Evolutionary conservation across 1,284 basidiomycete species (phyloP).

Genomic region (Entoloma clypeatum): DNA sequence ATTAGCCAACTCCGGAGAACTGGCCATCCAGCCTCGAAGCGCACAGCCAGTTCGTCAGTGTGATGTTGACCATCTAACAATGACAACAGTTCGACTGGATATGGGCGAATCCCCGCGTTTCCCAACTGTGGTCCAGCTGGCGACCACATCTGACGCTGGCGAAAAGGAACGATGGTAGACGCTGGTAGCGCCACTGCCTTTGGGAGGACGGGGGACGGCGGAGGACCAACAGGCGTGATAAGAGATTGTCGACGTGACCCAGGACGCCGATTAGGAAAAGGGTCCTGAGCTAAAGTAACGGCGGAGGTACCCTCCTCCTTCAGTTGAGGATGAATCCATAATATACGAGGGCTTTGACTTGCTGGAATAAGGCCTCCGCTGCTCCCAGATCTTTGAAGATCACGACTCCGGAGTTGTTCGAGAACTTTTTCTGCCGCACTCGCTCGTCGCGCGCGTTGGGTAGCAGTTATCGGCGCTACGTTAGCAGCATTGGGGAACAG

Average conservation of each 20-base stretch:
- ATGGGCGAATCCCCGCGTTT: conserved; percentile 23
- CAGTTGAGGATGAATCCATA: conserved; percentile 41
- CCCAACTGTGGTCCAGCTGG: conserved; percentile 31
- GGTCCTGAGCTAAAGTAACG: conserved; percentile 9
- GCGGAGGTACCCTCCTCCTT: conserved; percentile 19
- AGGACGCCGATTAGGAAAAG: conserved; percentile 21
- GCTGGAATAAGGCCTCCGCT: conserved; percentile 19
- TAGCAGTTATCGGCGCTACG: conserved; percentile 25
- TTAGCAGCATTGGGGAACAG: conserved; percentile 16
- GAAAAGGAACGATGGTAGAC: conserved; percentile 31
- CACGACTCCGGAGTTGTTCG: conserved; percentile 51
- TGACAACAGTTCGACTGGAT: conserved; percentile 55
- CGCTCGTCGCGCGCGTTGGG: conserved; percentile 39
- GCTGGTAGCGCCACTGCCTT: conserved; percentile 22
- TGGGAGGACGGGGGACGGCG: conserved; percentile 36
- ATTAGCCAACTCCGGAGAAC: conserved; percentile 75
- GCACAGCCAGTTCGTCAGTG: conserved; percentile 85
- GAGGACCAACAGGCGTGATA: conserved; percentile 32
- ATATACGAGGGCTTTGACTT: conserved; percentile 37
- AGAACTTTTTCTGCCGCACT: conserved; percentile 59
- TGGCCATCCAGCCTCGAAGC: conserved; percentile 82
- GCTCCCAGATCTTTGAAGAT: conserved; percentile 37
- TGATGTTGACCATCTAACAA: conserved; percentile 86
- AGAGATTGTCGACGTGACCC: conserved; percentile 39
- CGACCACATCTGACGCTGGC: conserved; percentile 44